A percentile compares a stretch with the other conserved stretches of the same genome.
Conservation (phyloP, 176 grass and related monocot species). For the Triticum dicoccoides region DNA sequence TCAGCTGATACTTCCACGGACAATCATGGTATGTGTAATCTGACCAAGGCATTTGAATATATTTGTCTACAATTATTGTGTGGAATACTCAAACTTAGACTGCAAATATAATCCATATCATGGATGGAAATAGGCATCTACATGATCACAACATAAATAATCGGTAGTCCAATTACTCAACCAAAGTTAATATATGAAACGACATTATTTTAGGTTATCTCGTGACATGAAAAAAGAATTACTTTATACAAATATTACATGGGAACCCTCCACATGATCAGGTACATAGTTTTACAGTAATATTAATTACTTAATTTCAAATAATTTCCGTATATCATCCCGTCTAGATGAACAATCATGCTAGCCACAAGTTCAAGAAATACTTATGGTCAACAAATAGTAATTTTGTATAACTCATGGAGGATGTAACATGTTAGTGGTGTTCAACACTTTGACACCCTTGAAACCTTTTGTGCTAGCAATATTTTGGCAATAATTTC, state of each 20-base stretch:
- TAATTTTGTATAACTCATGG: too few relatives aligned
- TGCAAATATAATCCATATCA: not conserved
- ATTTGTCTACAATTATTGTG: not conserved
- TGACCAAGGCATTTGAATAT: not conserved
- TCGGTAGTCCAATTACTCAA: not conserved
- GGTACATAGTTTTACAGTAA: not conserved
- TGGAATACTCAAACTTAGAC: not conserved
- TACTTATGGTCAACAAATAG: too few relatives aligned
- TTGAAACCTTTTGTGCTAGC: too few relatives aligned
- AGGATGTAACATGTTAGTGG: too few relatives aligned
- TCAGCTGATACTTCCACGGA: not conserved
- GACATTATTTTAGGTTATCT: not conserved
- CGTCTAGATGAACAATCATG: too few relatives aligned
- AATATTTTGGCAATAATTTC: not conserved
- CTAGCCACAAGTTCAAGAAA: too few relatives aligned
- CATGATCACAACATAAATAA: not conserved
- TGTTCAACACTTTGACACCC: too few relatives aligned
- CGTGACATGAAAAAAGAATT: not conserved
- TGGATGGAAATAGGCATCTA: not conserved
- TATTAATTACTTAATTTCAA: too few relatives aligned
- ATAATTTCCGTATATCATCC: too few relatives aligned
- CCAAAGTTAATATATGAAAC: not conserved
- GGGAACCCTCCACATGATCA: not conserved
- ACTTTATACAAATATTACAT: not conserved
- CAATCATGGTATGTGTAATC: not conserved